Base-by-base conservation (phyloP, 1,284 basidiomycete genomes). In the Blastosporella zonata region DNA sequence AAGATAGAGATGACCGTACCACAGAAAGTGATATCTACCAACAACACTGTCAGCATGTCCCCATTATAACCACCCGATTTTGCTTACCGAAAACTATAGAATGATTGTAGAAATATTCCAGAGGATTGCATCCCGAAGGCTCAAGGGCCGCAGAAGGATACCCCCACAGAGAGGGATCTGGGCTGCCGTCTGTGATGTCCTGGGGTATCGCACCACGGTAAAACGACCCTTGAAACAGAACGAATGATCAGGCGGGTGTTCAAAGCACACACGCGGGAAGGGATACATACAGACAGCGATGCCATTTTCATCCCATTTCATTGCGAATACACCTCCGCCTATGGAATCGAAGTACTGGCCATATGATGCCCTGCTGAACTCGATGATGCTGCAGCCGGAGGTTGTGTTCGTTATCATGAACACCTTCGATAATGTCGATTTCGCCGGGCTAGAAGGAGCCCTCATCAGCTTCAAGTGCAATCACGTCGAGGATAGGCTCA, bases 401-500 rank as follows among this genome's bases (percentile, higher is more conserved):
- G 58, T 90, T 90, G 57, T 86, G 82, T 59, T 81, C 70, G 59
- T 86, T 86, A 53, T 84, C 81, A 59, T 89, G 84, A 3, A 89
- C 85, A 6, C 86, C 84, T 67, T 90, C 87, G 17, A 90, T 75
- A 45, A 92, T 84, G 65, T 91, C 89, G 31, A 91, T 87, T 67
- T 91, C 88, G 5, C 88, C 88, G 5, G 71, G 69, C 82, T 86
- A 53, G 35, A 25, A 33, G 29, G 27, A 6, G 27, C n/a, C 38
- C 48, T 33, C 42, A 43, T 37, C 29, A 13, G 12, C 12, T 31
- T 35, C 5, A 37, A 22, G 22, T 22, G 12, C 2, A 6, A 22
- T 22, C 18, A 43, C 31, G 35, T 31, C 13, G n/a, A 34, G 13
- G 9, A 6, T 52, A 12, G 27, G 42, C 21, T 58, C 66, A 82